These are phyloP conservation scores for Ascochyta clinopodiicola DNA, from an alignment of 2,329 filamentous ascomycete genomes.

Conservation along the genomic window DNA sequence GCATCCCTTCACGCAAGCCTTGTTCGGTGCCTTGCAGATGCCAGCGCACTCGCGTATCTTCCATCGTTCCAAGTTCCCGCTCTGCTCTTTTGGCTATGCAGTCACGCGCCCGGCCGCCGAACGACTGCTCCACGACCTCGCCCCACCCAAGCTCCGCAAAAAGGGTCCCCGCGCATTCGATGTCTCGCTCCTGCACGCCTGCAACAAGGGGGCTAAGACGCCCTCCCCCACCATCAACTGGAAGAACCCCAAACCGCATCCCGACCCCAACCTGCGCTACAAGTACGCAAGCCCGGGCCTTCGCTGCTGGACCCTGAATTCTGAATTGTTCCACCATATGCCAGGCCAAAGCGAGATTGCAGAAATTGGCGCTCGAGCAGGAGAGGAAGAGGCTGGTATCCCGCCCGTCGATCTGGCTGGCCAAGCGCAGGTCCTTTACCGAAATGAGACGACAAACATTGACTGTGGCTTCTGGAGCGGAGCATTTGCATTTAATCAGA, in stretches of 20 bases:
- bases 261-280: slow-evolving; percentile 26
- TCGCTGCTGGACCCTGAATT: slow-evolving; percentile 53
- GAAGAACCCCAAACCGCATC: slow-evolving; percentile 30
- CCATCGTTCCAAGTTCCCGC: slow-evolving; percentile 51
- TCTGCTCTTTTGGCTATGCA: slow-evolving; percentile 56
- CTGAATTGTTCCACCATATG: slow-evolving; percentile 55
- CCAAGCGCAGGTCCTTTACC: slow-evolving; percentile 36
- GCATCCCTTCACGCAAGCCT: slow-evolving; percentile 49
- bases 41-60: slow-evolving; percentile 48
- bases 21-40: slow-evolving; percentile 47
- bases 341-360: slow-evolving; percentile 50
- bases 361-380: slow-evolving; percentile 36
- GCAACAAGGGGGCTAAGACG: slow-evolving; percentile 41
- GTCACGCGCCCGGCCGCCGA: slow-evolving; percentile 50
- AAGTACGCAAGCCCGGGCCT: slow-evolving; percentile 46
- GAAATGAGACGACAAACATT: slow-evolving; percentile 49
- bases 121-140: slow-evolving; percentile 49
- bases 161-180: slow-evolving; percentile 50
- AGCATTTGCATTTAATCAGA: slow-evolving; percentile 44
- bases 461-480: slow-evolving; percentile 51
- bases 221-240: slow-evolving; percentile 35
- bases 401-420: slow-evolving; percentile 47
- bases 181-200: slow-evolving; percentile 52
- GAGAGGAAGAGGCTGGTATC: slow-evolving; percentile 36
- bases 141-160: slow-evolving; percentile 37